phyloP scores from a whole-genome alignment of 2,329 filamentous ascomycete species.

The Amauroascus verrucosus region DNA sequence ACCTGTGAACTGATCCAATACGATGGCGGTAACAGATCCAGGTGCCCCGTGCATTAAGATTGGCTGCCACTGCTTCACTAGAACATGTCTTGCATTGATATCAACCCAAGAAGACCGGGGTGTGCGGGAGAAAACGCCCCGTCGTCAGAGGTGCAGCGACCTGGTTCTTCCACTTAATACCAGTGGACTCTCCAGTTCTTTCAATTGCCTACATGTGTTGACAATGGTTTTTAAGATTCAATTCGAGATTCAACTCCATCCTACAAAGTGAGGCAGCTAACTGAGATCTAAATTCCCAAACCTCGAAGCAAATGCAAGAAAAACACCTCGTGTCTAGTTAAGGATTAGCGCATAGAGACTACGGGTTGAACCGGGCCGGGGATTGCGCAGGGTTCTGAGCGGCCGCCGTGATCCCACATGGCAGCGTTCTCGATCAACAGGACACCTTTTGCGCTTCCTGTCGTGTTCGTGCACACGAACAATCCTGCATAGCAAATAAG shows the following conservation, averaged over 20 bases:
- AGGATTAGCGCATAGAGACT: not conserved
- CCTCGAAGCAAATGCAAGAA: not conserved
- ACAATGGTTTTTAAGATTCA: no score
- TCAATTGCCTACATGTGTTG: not conserved
- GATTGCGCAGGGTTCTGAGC: not conserved
- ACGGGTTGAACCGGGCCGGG: conserved; percentile 9
- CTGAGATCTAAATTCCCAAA: no score
- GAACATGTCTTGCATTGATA: conserved; percentile 4
- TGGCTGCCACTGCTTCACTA: not conserved
- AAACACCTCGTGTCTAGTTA: not conserved
- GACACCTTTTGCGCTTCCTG: not conserved
- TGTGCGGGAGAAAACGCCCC: not conserved
- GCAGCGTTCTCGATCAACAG: not conserved
- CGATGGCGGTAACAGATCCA: not conserved
- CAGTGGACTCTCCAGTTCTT: no score
- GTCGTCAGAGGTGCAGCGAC: not conserved
- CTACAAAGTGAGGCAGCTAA: no score
- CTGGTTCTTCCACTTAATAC: not conserved
- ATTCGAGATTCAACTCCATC: not conserved
- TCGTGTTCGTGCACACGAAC: not conserved
- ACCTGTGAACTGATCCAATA: not conserved
- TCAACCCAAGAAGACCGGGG: not conserved
- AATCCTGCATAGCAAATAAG: not conserved
- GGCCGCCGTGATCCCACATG: conserved; percentile 1
- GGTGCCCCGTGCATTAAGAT: conserved; percentile 2